A percentile compares a stretch with the other conserved stretches of the same genome.
phyloP scores from a whole-genome alignment of 2,329 filamentous ascomycete species.

The Albophoma yamanashiensis region DNA sequence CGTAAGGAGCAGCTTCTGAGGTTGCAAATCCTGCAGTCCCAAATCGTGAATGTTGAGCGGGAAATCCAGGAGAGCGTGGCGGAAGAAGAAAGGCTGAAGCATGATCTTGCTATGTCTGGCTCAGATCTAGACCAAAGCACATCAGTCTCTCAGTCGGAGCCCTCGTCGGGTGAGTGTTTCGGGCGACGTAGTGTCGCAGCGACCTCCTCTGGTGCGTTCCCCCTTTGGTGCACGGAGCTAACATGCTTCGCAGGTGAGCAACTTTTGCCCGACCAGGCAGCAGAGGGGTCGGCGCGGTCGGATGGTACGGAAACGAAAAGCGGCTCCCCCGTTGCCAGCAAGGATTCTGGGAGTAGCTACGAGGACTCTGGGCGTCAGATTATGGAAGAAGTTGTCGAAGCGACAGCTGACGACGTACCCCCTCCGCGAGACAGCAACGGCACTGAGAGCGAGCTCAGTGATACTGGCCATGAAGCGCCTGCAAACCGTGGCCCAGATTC shows the following conservation, averaged over 20 bases:
- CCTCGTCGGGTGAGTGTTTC: conserved; percentile 5
- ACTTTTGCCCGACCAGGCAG: neutral
- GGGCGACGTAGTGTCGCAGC: neutral
- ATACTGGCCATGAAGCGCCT: neutral
- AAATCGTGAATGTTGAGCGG: conserved; percentile 35
- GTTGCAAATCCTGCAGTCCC: conserved; percentile 32
- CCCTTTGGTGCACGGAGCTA: neutral
- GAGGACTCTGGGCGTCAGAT: neutral
- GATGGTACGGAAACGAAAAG: neutral
- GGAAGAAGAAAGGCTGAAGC: conserved; percentile 21
- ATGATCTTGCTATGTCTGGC: conserved; percentile 12
- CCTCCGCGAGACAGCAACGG: neutral
- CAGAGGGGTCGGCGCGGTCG: neutral
- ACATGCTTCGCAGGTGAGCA: neutral
- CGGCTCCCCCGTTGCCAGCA: neutral
- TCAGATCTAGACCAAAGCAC: conserved; percentile 7
- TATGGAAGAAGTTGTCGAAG: neutral
- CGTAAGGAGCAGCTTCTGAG: conserved; percentile 30
- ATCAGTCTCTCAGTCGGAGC: neutral
- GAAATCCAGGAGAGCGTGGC: conserved; percentile 31
- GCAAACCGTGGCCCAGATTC: neutral
- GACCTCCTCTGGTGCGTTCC: too few species aligned
- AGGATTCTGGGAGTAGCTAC: neutral
- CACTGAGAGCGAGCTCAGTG: neutral
- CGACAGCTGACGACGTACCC: neutral